Evolutionary conservation across 257 asterid genomes (phyloP), one percentile per base, ranked within the genome.

Genomic region (Echium plantagineum): DNA sequence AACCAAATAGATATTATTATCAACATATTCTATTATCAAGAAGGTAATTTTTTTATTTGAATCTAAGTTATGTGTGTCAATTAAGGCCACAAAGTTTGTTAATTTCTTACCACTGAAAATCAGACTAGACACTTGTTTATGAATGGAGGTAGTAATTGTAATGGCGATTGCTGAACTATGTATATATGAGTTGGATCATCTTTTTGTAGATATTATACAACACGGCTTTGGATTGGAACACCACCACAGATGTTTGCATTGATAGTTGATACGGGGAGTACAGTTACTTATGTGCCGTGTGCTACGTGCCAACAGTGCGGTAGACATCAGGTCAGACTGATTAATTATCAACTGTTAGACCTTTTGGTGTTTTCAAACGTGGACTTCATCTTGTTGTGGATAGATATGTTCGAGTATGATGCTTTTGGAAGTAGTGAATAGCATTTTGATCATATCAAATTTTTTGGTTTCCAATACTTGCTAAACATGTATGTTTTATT

Each of bases 201-300:
- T 26, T 35, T 48, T 46, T 76, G 72, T 79, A 87, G 95, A 73
- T 87, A 87, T 69, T 87, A 87, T 59, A 87, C 97, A 18, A 85
- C 94, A 65, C 85, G 90, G 59, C 68, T 90, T 19, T 86, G 88
- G 97, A 90, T 90, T 80, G 97, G 97, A 58, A 80, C 94, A 16
- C 96, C 97, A 17, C 94, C 94, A 22, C 97, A 90, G 87, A 73
- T 63, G 73, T 90, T 90, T 63, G 96, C 97, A 9, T 81, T 90
- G 55, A 90, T 90, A 48, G 97, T 90, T 20, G 96, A 90, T 71
- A 85, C 97, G 0, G 96, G 97, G 38, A 90, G 96, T 66, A 87
- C 96, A 18, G 96, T 90, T 53, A 90, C 97, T 56, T 90, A 90
- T 72, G 97, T 90, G 54, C 96, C 96, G 26, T 90, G 97, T 69